These are phyloP conservation scores for Fragilariopsis cylindrus DNA, from an alignment of 108 stramenopile genomes.

Conservation along the genomic window DNA sequence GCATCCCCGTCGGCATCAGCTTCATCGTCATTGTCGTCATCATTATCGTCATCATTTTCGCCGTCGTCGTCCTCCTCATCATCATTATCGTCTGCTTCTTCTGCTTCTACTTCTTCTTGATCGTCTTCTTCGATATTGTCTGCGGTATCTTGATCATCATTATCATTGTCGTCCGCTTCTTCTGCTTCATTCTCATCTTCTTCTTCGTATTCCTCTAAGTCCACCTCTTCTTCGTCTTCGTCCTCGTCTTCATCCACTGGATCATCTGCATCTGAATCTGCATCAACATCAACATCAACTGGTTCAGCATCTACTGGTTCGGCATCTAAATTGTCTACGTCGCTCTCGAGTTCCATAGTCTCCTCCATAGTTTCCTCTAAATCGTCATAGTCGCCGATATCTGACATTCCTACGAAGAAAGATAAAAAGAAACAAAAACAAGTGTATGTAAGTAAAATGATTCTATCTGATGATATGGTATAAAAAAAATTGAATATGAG, in stretches of 20 bases:
- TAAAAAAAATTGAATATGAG: neutral
- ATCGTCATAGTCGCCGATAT: conserved; percentile 10
- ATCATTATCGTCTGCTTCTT: neutral
- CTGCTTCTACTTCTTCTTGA: neutral
- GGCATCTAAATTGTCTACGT: neutral
- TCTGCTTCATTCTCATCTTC: conserved; percentile 3
- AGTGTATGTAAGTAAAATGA: neutral
- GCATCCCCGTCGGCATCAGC: neutral
- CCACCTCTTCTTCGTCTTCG: conserved; percentile 3
- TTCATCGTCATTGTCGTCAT: neutral
- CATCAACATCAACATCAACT: conserved; percentile 4
- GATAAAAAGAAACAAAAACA: neutral
- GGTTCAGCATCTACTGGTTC: conserved; percentile 4
- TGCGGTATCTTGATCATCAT: conserved; percentile 2
- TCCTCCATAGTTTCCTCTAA: conserved; percentile 11
- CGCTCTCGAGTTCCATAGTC: conserved; percentile 7
- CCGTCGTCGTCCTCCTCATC: neutral
- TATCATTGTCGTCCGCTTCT: neutral
- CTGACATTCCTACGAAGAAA: neutral
- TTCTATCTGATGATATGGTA: neutral
- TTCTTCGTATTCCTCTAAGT: neutral
- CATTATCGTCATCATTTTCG: neutral
- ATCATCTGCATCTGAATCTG: neutral
- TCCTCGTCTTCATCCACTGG: conserved; percentile 3
- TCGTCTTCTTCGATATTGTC: conserved; percentile 6